Base-by-base conservation (phyloP, 2,329 filamentous ascomycete genomes). In the Amauroascus niger region DNA sequence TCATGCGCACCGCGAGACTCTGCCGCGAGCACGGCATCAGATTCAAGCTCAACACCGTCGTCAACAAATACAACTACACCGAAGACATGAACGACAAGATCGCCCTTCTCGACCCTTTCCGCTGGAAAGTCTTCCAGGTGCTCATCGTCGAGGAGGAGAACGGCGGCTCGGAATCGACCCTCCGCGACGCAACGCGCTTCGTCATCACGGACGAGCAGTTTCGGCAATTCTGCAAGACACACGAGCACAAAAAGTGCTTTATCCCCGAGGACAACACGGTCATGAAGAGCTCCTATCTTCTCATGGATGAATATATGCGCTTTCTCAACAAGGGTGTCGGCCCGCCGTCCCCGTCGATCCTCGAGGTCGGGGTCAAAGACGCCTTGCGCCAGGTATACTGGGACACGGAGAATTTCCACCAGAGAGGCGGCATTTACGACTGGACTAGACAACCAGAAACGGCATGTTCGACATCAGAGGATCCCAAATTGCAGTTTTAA, bases 41-140 rank as follows among this genome's bases (percentile, higher is more conserved):
- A 63, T 79, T 80, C 67, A 80, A 81, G 66, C 62, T 80, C 51
- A 80, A 80, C 64, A 79, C 77, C 0, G 76, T 80, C 0, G 71
- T 80, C 4, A 72, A 71, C 59, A 64, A 57, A 1, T 63, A 71
- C 48, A 79, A 79, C 58, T 74, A 64, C 63, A 49, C 72, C 2
- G 77, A 80, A 61, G 72, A 76, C 55, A 76, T 76, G 74, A 66
- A 63, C 33, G 60, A 55, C 9, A 60, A 57, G 3, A 68, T 79
- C 6, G 53, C 59, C 11, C 45, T 58, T 40, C 64, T 80, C 9
- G 61, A 63, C 2, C 76, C 76, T 1, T 77, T 77, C 55, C 71
- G 77, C 0, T 79, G 76, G 77, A 79, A 79, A 60, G 70, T 67
- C 26, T 80, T 80, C 60, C 77, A 79, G 59, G 71, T 72, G 7